phyloP scores from a whole-genome alignment of 768 basidiomycete species.

The Mycena albidolilacea region DNA sequence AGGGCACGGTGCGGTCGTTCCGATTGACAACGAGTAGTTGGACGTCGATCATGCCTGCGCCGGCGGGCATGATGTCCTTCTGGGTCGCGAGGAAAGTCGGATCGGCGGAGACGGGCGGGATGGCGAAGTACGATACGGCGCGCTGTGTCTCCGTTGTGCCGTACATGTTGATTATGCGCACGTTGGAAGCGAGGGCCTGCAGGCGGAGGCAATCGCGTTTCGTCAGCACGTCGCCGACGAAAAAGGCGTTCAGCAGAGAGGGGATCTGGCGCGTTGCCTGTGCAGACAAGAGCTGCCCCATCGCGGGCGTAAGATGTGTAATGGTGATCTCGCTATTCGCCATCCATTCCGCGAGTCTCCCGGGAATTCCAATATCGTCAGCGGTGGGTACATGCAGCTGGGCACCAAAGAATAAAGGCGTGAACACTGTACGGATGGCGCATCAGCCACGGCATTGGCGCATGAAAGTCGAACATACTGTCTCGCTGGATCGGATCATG shows the following conservation, averaged over 20 bases:
- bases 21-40: slow-evolving; percentile 97
- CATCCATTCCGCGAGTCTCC: slow-evolving; percentile 99
- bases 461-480: slow-evolving; percentile 72
- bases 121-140: slow-evolving; percentile 96
- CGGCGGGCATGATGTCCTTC: slow-evolving; percentile 98
- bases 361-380: slow-evolving; percentile 97
- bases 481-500: slow-evolving; percentile 99
- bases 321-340: slow-evolving; percentile 90
- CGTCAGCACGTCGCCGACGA: slow-evolving; percentile 98
- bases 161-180: slow-evolving; percentile 99
- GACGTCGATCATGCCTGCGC: slow-evolving; percentile 97
- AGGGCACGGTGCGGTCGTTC: slow-evolving; percentile 84
- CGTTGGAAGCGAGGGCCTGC: slow-evolving; percentile 92
- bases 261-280: slow-evolving; percentile 89
- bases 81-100: slow-evolving; percentile 92
- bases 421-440: slow-evolving; percentile 80
- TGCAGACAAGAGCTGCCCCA: slow-evolving; percentile 96
- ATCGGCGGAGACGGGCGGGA: slow-evolving; percentile 87
- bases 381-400: slow-evolving; percentile 95
- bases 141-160: slow-evolving; percentile 99
- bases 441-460: slow-evolving; percentile 6
- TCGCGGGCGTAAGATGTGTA: slow-evolving; percentile 98
- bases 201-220: slow-evolving; percentile 97
- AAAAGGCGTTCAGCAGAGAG: slow-evolving; percentile 91
- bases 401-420: slow-evolving; percentile 97